phyloP scores from a whole-genome alignment of 1,139 yeast genomes.

The Magnusiomyces suaveolens region DNA sequence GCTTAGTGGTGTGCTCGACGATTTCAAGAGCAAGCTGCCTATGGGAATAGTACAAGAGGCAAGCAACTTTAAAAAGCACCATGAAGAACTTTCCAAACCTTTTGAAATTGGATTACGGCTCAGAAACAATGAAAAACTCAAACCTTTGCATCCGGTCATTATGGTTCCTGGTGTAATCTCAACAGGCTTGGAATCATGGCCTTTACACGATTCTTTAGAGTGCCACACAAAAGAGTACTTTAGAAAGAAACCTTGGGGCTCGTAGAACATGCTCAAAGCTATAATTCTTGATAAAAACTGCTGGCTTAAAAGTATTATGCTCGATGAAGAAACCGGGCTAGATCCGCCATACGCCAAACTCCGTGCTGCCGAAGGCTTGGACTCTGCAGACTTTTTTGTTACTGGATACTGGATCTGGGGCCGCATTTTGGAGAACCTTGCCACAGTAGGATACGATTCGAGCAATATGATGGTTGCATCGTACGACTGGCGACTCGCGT shows the following conservation, averaged over 20 bases:
- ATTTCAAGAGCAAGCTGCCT: slow-evolving; percentile 43
- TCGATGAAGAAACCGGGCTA: slow-evolving; percentile 83
- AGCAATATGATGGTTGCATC: slow-evolving; percentile 84
- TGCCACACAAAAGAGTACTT: slow-evolving; percentile 82
- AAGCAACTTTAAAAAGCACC: slow-evolving; percentile 41
- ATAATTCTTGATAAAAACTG: slow-evolving; percentile 88
- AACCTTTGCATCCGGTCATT: slow-evolving; percentile 54
- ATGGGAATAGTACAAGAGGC: slow-evolving; percentile 51
- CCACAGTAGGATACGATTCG: slow-evolving; percentile 89
- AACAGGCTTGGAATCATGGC: slow-evolving; percentile 94
- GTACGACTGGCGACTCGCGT: slow-evolving; percentile 93
- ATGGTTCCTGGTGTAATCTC: slow-evolving; percentile 95
- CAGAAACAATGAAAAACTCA: slow-evolving; percentile 33
- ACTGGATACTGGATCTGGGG: slow-evolving; percentile 99
- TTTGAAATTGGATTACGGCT: slow-evolving; percentile 79
- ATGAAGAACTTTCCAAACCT: slow-evolving; percentile 16
- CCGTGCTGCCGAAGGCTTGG: slow-evolving; percentile 93
- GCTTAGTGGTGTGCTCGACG: slow-evolving; percentile 27
- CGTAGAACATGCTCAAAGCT: slow-evolving; percentile 85
- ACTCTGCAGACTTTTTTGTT: slow-evolving; percentile 91
- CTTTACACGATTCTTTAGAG: slow-evolving; percentile 57
- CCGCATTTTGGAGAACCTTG: slow-evolving; percentile 81
- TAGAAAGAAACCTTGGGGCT: slow-evolving; percentile 91
- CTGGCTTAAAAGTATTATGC: slow-evolving; percentile 85
- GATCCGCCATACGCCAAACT: slow-evolving; percentile 77